These are phyloP conservation scores for Candida lessepsii DNA, from an alignment of 805 yeast species.

Conservation along the genomic window DNA sequence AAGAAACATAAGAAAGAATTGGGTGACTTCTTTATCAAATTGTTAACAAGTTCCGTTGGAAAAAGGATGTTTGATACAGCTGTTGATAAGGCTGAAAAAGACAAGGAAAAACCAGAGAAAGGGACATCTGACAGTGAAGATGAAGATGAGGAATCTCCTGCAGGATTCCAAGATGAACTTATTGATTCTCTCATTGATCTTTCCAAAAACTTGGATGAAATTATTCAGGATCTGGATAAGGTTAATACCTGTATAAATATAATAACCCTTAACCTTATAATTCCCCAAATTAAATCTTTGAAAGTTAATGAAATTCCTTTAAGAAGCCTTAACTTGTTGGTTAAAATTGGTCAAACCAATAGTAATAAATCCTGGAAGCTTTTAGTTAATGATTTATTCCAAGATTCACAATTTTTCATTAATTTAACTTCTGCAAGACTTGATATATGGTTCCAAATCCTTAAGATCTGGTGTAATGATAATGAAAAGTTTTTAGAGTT, in stretches of 20 bases:
- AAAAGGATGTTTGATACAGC: constrained; percentile 13
- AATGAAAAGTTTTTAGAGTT: constrained; percentile 48
- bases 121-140: constrained; percentile 12
- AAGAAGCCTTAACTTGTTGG: constrained; percentile 46
- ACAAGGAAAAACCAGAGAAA: constrained; percentile 4
- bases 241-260: constrained; percentile 47
- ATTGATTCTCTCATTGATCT: constrained; percentile 36
- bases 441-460: constrained; percentile 51
- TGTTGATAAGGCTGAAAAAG: constrained; percentile 3
- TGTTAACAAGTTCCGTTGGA: constrained; percentile 21
- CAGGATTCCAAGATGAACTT: constrained; percentile 42
- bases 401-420: constrained; percentile 58
- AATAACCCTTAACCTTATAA: constrained; percentile 51
- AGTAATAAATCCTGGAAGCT: constrained; percentile 61
- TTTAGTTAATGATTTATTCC: constrained; percentile 59
- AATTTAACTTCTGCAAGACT: constrained; percentile 23
- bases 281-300: constrained; percentile 53
- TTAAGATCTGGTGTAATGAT: constrained; percentile 64
- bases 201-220: constrained; percentile 33
- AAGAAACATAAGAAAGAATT: constrained; percentile 60
- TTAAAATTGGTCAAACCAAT: constrained; percentile 31
- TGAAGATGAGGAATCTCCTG: constrained; percentile 14
- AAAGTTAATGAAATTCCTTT: constrained; percentile 35
- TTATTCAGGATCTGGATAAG: constrained; percentile 62
- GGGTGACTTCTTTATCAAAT: constrained; percentile 33